Percentiles rank a stretch among this genome's conserved stretches.
Evolutionary conservation across 768 basidiomycete species (phyloP).

Genomic region (Rhodocollybia butyracea): DNA sequence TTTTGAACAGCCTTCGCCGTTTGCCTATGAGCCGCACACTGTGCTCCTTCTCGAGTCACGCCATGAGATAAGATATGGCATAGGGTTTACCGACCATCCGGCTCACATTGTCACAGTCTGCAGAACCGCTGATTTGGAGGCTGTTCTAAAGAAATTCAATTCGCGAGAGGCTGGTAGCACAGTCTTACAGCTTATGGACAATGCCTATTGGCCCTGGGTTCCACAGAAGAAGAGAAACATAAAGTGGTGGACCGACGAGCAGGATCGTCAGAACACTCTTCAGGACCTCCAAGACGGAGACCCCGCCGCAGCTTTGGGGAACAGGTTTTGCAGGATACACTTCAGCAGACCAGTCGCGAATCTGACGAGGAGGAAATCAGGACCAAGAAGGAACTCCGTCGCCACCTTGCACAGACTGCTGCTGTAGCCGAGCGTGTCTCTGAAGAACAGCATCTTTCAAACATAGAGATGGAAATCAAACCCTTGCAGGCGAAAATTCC

Average conservation of each 20-base stretch:
- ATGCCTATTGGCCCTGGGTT: conserved; percentile 35
- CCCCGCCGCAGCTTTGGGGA: conserved; percentile 14
- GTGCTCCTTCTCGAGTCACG: conserved; percentile 36
- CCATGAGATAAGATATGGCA: conserved; percentile 23
- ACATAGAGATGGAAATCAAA: conserved; percentile 18
- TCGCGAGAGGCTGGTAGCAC: conserved; percentile 15
- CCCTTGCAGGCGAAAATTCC: conserved; percentile 34
- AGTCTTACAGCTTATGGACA: conserved; percentile 28
- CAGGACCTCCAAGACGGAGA: conserved; percentile 9
- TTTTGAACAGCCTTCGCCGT: conserved; percentile 26
- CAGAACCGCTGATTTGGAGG: conserved; percentile 26
- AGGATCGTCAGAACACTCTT: conserved; percentile 18
- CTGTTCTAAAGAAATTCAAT: conserved; percentile 28
- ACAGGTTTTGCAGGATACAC: conserved; percentile 13
- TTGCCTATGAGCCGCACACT: conserved; percentile 36
- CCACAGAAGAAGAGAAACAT: conserved; percentile 8
- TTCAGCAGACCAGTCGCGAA: background rate
- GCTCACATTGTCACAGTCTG: conserved; percentile 33
- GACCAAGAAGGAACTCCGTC: conserved; percentile 1
- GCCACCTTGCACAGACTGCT: conserved; percentile 21
- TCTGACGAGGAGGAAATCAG: background rate
- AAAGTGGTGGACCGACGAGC: conserved; percentile 27
- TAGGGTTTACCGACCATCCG: conserved; percentile 25
- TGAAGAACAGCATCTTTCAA: conserved; percentile 23
- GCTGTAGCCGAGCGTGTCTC: conserved; percentile 27